These are phyloP conservation scores for Globisporangium okanoganense DNA, from an alignment of 352 stramenopile species.

Conservation along the genomic window DNA sequence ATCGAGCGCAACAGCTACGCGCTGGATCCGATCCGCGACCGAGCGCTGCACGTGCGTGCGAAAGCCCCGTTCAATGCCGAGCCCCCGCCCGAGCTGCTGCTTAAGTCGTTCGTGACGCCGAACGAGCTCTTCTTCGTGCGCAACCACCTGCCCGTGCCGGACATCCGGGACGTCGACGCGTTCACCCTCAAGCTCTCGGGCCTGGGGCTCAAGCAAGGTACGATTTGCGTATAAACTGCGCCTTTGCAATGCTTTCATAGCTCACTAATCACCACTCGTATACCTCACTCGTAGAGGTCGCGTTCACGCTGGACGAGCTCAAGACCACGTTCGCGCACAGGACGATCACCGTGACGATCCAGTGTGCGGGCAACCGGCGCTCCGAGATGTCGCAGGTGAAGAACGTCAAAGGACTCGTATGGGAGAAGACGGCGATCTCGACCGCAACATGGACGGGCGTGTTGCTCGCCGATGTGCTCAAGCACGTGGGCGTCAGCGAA, in stretches of 20 bases:
- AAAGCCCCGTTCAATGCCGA: conserved; percentile 95
- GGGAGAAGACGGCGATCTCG: conserved; percentile 68
- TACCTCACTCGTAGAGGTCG: conserved; percentile 10
- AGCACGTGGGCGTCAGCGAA: conserved; percentile 53
- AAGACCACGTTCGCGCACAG: conserved; percentile 78
- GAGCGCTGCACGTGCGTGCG: conserved; percentile 88
- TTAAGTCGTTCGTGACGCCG: conserved; percentile 94
- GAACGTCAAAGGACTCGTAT: conserved; percentile 26
- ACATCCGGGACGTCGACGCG: conserved; percentile 49
- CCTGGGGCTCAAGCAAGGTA: conserved; percentile 40
- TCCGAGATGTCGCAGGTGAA: conserved; percentile 70
- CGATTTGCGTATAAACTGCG: too few species aligned
- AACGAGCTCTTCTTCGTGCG: conserved; percentile 98
- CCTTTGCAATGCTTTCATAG: too few species aligned
- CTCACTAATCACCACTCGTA: neutral
- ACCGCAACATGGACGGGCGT: conserved; percentile 91
- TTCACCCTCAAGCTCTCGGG: conserved; percentile 70
- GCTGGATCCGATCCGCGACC: conserved; percentile 82
- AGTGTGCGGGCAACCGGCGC: conserved; percentile 91
- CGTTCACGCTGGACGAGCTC: conserved; percentile 83
- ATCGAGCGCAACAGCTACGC: conserved; percentile 2
- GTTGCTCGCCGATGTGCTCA: conserved; percentile 83
- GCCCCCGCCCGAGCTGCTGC: conserved; percentile 89
- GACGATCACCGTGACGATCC: conserved; percentile 84
- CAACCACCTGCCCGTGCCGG: conserved; percentile 97